A percentile compares a stretch with the other conserved stretches of the same genome.
Evolutionary conservation across 1,139 yeast species (phyloP).

Genomic region (Kodamaea derodonti): DNA sequence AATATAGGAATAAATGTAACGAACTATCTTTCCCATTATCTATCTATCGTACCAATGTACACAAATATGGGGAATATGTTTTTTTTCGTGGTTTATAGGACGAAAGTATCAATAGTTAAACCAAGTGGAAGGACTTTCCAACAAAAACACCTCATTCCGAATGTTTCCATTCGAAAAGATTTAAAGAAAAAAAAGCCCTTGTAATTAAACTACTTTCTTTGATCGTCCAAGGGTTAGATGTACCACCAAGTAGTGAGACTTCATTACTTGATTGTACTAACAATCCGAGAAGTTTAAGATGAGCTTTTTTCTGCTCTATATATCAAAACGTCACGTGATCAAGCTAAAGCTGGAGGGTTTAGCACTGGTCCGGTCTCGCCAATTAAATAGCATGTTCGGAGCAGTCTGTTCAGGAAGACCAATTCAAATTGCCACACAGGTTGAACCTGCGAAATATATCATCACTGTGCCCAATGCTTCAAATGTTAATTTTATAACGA

Average conservation of each 20-base stretch:
- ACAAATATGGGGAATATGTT: constrained; percentile 80
- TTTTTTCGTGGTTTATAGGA: constrained; percentile 70
- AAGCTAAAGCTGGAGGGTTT: neutral
- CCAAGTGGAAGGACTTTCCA: constrained; percentile 4
- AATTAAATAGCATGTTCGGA: constrained; percentile 39
- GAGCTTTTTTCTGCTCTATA: no score
- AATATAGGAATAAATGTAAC: constrained; percentile 34
- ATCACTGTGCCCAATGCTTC: constrained; percentile 59
- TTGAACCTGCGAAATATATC: constrained; percentile 63
- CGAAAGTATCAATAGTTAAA: constrained; percentile 50
- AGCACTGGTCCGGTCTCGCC: neutral
- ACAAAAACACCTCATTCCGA: constrained; percentile 2
- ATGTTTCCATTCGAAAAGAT: neutral
- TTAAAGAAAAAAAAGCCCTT: constrained; percentile 5
- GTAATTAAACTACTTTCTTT: constrained; percentile 14
- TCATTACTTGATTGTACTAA: constrained; percentile 3
- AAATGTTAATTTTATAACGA: constrained; percentile 65
- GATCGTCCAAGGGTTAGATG: constrained; percentile 8
- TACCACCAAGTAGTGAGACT: constrained; percentile 6
- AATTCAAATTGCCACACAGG: constrained; percentile 54
- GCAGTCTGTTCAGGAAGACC: constrained; percentile 58
- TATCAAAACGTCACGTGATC: constrained; percentile 3
- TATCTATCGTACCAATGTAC: constrained; percentile 54
- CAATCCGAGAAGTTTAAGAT: no score
- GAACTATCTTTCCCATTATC: constrained; percentile 75